phyloP scores from a whole-genome alignment of 306 rosid genomes.

The Coriaria nepalensis region DNA sequence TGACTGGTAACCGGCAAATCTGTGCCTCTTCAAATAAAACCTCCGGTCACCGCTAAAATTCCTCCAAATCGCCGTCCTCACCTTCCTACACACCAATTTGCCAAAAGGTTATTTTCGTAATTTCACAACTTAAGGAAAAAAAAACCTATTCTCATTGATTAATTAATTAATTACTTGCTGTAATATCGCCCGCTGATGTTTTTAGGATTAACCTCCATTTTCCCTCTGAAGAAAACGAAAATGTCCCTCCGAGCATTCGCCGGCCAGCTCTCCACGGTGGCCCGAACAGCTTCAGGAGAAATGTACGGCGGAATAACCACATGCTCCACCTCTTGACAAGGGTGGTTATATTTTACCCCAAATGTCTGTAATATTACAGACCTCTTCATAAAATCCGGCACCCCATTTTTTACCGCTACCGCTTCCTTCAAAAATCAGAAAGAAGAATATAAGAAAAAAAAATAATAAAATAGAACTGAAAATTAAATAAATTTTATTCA shows the following conservation, averaged over 20 bases:
- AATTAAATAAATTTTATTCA: neutral
- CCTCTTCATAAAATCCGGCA: slow-evolving; percentile 52
- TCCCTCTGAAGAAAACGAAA: slow-evolving; percentile 82
- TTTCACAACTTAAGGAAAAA: neutral
- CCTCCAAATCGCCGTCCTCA: slow-evolving; percentile 67
- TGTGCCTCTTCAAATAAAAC: slow-evolving; percentile 52
- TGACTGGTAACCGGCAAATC: slow-evolving; percentile 78
- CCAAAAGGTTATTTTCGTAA: slow-evolving; percentile 11
- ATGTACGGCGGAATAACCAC: slow-evolving; percentile 81
- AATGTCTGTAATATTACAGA: slow-evolving; percentile 83
- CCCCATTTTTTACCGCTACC: slow-evolving; percentile 66
- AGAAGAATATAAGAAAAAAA: neutral
- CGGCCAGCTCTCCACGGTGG: slow-evolving; percentile 32
- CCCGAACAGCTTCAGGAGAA: slow-evolving; percentile 37
- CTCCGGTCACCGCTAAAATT: slow-evolving; percentile 53
- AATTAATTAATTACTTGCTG: slow-evolving; percentile 63
- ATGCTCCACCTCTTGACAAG: slow-evolving; percentile 80
- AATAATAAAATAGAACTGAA: neutral
- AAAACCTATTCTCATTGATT: slow-evolving; percentile 9
- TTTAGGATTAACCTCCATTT: slow-evolving; percentile 92
- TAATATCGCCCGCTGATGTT: slow-evolving; percentile 84
- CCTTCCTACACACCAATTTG: slow-evolving; percentile 29
- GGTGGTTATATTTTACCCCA: slow-evolving; percentile 55
- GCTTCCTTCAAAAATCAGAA: slow-evolving; percentile 53
- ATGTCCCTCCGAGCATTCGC: slow-evolving; percentile 47